Base-by-base conservation (phyloP, 768 basidiomycete genomes). In the Lepiota venenata region DNA sequence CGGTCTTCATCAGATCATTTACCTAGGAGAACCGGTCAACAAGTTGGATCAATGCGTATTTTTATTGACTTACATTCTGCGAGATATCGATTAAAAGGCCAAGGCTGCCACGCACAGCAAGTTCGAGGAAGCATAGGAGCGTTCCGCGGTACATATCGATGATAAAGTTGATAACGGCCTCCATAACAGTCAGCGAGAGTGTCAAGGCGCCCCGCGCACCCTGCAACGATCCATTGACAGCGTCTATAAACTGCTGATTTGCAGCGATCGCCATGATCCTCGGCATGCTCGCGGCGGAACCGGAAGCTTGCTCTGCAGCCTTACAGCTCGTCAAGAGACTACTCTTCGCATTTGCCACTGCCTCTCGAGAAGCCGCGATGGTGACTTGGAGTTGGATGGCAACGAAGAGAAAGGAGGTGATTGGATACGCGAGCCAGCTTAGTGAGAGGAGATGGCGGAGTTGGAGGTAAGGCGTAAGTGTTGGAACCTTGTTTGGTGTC, bases 131-230 rank as follows among this genome's bases (percentile, higher is more conserved):
- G 68, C 96, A 99, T 49, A 99, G 78, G 63, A 96, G 86, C 2
- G 95, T 90, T 2, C 93, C 95, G 38, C 94, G 87, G 66, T 97
- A 98, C 43, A 87, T 82, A 70, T 93, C 88, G 59, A 98, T 81
- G 59, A 97, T 81, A 69, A 98, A 98, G 63, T 91, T 93, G 70
- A 94, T 86, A 63, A 95, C 80, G 0, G 78, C 84, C 65, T 97
- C 92, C 82, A 96, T 87, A 36, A 85, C 74, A 0, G 90, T 96
- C 52, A 98, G 73, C 2, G 91, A 71, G 38, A 91, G 71, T 35
- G 88, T 72, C 49, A 97, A 78, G 5, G 87, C 79, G 9, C 76
- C 83, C 18, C 90, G 86, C 15, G 93, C 87, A 20, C 79, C 91
- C 51, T 86, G 76, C 69, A 97, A 80, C 0, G 85, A 82, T 12